phyloP scores from a whole-genome alignment of 2,329 filamentous ascomycete genomes.

The Onygenales sp. region DNA sequence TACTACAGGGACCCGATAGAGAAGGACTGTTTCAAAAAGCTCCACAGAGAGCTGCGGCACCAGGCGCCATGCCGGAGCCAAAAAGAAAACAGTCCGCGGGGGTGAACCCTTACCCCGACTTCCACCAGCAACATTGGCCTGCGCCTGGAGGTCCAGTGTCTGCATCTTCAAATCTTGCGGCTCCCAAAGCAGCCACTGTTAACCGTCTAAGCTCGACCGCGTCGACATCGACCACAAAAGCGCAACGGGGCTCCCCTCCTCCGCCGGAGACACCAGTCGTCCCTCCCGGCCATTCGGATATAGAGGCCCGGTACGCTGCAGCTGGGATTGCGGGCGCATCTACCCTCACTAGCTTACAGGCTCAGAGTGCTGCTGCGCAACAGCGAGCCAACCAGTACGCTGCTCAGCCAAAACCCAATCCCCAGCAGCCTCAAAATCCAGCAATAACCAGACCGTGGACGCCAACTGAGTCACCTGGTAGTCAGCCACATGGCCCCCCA shows the following conservation, averaged over 20 bases:
- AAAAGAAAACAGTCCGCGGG: slow-evolving; percentile 14
- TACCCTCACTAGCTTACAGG: slow-evolving; percentile 65
- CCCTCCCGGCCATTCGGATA: slow-evolving; percentile 65
- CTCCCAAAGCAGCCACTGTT: slow-evolving; percentile 45
- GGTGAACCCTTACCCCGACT: slow-evolving; percentile 40
- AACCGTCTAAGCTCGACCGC: slow-evolving; percentile 69
- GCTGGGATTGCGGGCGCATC: slow-evolving; percentile 81
- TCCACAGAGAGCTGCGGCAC: slow-evolving; percentile 34
- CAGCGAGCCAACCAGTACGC: slow-evolving; percentile 73
- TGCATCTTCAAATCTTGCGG: slow-evolving; percentile 33
- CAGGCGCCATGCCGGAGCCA: slow-evolving; percentile 17
- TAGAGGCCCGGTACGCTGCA: slow-evolving; percentile 84
- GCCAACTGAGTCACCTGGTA: slow-evolving; percentile 80
- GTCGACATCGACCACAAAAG: slow-evolving; percentile 85
- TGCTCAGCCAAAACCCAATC: slow-evolving; percentile 29
- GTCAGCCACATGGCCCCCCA: slow-evolving; percentile 78
- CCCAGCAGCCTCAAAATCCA: slow-evolving; percentile 18
- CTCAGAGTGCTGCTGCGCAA: slow-evolving; percentile 70
- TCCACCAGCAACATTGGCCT: slow-evolving; percentile 55
- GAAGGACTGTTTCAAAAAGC: slow-evolving; percentile 69
- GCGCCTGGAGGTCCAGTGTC: slow-evolving; percentile 30
- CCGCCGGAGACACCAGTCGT: slow-evolving; percentile 86
- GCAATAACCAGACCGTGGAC: slow-evolving; percentile 68
- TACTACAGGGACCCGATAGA: slow-evolving; percentile 63
- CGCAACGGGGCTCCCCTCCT: slow-evolving; percentile 84